Conservation (phyloP, 208 protist species). For the Trypanosoma vivax region DNA sequence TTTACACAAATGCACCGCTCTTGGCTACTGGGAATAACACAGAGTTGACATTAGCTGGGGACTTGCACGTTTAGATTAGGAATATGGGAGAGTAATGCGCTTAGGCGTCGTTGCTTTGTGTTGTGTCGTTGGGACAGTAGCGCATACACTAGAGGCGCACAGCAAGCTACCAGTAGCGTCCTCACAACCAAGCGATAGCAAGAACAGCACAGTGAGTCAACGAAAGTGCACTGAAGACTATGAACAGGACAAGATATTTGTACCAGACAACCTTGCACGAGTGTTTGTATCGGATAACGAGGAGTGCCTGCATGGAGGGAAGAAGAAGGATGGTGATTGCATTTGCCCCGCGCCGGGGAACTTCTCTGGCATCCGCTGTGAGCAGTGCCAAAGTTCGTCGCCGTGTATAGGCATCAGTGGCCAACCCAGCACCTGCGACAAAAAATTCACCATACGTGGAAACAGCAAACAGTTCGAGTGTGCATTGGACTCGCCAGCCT, state of each 20-base stretch:
- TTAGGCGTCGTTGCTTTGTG: no score
- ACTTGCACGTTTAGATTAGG: no score
- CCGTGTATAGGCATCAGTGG: slow-evolving; percentile 35
- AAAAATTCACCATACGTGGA: slow-evolving; percentile 32
- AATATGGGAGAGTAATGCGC: no score
- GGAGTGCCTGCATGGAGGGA: slow-evolving; percentile 54
- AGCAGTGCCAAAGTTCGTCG: slow-evolving; percentile 47
- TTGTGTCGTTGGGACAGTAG: no score
- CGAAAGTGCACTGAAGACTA: no score
- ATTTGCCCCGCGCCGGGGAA: slow-evolving; percentile 31
- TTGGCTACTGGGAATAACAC: no score
- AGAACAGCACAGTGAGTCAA: no score
- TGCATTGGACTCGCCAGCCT: slow-evolving; percentile 37
- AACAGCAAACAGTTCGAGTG: slow-evolving; percentile 81
- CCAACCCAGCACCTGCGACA: slow-evolving; percentile 30
- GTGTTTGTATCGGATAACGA: neutral
- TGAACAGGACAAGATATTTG: neutral
- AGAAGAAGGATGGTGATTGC: slow-evolving; percentile 20
- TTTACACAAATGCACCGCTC: no score
- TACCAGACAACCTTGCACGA: neutral
- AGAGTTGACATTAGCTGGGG: no score
- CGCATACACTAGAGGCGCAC: no score
- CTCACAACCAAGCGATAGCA: no score
- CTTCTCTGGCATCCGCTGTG: slow-evolving; percentile 62
- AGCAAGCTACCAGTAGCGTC: no score